Percentiles rank a stretch among this genome's conserved stretches.
Evolutionary conservation across 208 protist species (phyloP).

Genomic region (Crithidia expoeki): DNA sequence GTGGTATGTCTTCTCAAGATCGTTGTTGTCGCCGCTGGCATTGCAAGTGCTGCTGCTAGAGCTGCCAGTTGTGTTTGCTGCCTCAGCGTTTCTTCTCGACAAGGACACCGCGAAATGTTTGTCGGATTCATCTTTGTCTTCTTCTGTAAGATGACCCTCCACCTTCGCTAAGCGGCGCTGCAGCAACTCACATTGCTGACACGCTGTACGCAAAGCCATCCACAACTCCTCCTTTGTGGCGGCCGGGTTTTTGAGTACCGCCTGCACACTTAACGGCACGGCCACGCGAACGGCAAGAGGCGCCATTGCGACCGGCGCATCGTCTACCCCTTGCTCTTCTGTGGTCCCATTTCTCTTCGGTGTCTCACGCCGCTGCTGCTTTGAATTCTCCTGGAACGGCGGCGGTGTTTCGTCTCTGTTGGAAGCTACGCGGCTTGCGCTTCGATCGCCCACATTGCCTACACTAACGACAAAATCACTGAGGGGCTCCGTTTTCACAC

Average conservation of each 20-base stretch:
- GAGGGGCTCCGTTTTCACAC: too few relatives aligned
- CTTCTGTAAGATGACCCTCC: background rate
- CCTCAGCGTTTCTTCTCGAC: background rate
- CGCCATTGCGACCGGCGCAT: background rate
- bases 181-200: slow-evolving; percentile 9
- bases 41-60: too few relatives aligned
- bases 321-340: background rate
- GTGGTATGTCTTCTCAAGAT: too few relatives aligned
- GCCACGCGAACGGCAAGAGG: background rate
- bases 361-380: background rate
- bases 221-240: slow-evolving; percentile 31
- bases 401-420: too few relatives aligned
- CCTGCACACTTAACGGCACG: slow-evolving; percentile 24
- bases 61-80: background rate
- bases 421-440: too few relatives aligned
- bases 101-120: background rate
- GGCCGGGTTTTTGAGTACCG: slow-evolving; percentile 17
- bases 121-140: background rate
- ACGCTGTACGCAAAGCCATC: slow-evolving; percentile 24
- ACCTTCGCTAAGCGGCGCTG: background rate
- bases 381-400: too few relatives aligned
- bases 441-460: too few relatives aligned
- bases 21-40: too few relatives aligned
- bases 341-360: too few relatives aligned
- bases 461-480: too few relatives aligned